These are phyloP conservation scores for Aspergillus udagawae DNA, from an alignment of 2,329 filamentous ascomycete species.

Conservation along the genomic window DNA sequence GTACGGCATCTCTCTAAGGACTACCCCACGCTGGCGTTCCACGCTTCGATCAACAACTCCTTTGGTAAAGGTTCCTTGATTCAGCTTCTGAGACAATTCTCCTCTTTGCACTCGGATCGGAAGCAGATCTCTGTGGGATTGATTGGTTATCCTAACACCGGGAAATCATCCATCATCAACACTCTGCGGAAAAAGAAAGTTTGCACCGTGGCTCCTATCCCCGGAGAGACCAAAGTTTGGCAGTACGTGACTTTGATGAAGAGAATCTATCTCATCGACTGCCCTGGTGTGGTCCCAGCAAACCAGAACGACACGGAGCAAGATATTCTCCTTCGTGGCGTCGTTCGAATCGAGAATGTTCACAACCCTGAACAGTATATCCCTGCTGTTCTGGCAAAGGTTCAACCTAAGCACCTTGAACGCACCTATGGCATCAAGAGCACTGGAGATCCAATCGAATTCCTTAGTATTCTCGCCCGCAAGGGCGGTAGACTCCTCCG, in stretches of 20 bases:
- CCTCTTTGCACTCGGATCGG: constrained; percentile 77
- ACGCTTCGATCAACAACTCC: constrained; percentile 89
- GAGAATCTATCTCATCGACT: constrained; percentile 91
- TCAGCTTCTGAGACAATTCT: constrained; percentile 87
- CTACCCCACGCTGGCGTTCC: constrained; percentile 90
- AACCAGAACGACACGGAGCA: constrained; percentile 77
- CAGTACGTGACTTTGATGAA: constrained; percentile 97
- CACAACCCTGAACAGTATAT: constrained; percentile 97
- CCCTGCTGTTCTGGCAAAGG: constrained; percentile 70
- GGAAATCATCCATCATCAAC: constrained; percentile 97
- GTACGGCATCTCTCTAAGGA: constrained; percentile 84
- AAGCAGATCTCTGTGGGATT: constrained; percentile 94
- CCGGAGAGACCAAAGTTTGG: constrained; percentile 97
- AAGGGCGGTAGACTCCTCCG: constrained; percentile 83
- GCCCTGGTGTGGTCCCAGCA: constrained; percentile 91
- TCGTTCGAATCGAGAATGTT: constrained; percentile 92
- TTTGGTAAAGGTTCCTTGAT: constrained; percentile 97
- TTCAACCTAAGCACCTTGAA: constrained; percentile 83
- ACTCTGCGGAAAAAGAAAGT: constrained; percentile 92
- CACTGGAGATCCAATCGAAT: constrained; percentile 72
- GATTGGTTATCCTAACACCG: constrained; percentile 87
- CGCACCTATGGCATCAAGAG: constrained; percentile 86
- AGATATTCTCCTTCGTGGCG: constrained; percentile 84
- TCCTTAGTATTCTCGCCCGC: constrained; percentile 79
- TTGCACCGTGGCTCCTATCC: constrained; percentile 87